Evolutionary conservation across 495 filamentous ascomycete genomes (phyloP), one percentile per base, ranked within the genome.

Genomic region (Xylaria acuta): DNA sequence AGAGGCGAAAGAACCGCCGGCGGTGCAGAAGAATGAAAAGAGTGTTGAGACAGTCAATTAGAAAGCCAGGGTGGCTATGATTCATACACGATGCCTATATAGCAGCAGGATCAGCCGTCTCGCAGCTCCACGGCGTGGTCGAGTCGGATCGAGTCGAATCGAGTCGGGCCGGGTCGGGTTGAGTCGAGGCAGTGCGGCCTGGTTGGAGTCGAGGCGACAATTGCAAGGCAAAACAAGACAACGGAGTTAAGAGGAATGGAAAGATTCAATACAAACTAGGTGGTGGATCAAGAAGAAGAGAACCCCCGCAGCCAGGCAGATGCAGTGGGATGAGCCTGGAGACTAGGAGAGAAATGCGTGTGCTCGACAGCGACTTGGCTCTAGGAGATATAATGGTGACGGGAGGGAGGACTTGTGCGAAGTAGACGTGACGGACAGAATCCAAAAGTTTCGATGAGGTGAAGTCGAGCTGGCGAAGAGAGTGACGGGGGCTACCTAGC

Each of bases 11-110:
- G 65, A 76, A 78, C 77, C 76, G 77, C 77, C 77, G 73, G 77
- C 77, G 77, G 76, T 78, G 76, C 73, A 74, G 76, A 74, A 79
- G 77, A 78, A 78, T 65, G 73, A 68, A 74, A 78, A 64, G 60
- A 43, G 34, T 64, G 69, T 47, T 71, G 58, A 67, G 58, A 67
- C 72, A 71, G 64, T 77, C 73, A 75, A 77, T 77, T 75, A 79
- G 75, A 69, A 75, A 77, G 68, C 72, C 74, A 75, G 51, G 74
- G 71, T 74, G 75, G 65, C 65, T 72, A 69, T 72, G 74, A 65
- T 69, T 65, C 74, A 73, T 67, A 51, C 70, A 67, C 34, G 18
- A 67, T 20, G 51, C 63, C 32, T 40, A 27, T 34, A 49, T 59
- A 59, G 40, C 25, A 69, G 51, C 30, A 69, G 67, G 16, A 5